Evolutionary conservation across 106 monocot species (phyloP).

Genomic region (Apostasia shenzhenica): DNA sequence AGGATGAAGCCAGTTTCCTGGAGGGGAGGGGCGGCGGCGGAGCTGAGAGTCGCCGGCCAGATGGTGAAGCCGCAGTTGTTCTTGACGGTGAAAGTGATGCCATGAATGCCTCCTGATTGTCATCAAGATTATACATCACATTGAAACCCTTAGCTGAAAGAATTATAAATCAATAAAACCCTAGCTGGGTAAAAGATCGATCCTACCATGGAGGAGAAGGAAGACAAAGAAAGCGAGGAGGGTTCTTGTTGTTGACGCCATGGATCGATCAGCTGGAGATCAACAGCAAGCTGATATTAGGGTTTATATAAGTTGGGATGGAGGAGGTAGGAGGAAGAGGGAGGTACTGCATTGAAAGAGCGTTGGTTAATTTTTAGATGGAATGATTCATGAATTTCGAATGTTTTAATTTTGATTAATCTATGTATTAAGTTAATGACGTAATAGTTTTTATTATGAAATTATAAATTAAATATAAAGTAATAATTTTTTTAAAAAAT

Average conservation of each 20-base stretch:
- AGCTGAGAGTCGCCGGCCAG: conserved; percentile 36
- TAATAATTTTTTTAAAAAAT: too few species aligned
- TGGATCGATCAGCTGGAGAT: background rate
- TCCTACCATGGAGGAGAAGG: conserved; percentile 7
- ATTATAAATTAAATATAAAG: too few species aligned
- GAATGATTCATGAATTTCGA: too few species aligned
- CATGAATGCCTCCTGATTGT: conserved; percentile 3
- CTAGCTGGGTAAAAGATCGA: too few species aligned
- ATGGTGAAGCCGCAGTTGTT: conserved; percentile 36
- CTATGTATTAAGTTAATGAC: too few species aligned
- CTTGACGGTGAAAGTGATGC: conserved; percentile 17
- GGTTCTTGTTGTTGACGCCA: background rate
- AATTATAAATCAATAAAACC: background rate
- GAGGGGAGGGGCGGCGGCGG: conserved; percentile 1
- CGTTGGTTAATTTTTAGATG: background rate
- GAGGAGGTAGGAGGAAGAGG: background rate
- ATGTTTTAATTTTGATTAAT: too few species aligned
- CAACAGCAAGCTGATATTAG: too few species aligned
- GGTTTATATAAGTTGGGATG: background rate
- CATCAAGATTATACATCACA: background rate
- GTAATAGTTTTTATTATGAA: too few species aligned
- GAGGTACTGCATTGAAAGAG: background rate
- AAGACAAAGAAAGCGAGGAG: background rate
- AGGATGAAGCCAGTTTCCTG: conserved; percentile 32
- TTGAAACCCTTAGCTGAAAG: background rate